Evolutionary conservation across 2,329 filamentous ascomycete genomes (phyloP), one percentile per base, ranked within the genome.

Genomic region (Didymella glomerata): DNA sequence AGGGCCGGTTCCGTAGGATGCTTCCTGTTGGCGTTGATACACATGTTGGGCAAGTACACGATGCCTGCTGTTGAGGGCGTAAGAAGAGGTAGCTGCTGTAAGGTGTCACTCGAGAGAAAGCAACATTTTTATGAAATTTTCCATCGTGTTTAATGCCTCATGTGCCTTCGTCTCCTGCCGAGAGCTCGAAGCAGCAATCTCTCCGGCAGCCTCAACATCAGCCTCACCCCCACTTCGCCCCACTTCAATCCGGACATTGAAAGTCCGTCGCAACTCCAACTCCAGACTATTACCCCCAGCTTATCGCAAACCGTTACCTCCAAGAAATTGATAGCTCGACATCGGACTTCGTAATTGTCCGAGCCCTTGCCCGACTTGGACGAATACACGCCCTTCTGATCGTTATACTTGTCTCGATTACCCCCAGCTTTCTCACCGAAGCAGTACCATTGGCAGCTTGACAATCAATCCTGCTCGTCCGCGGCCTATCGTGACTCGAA

Each of bases 1-100:
- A 30, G 72, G 68, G 22, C 63, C 67, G 13, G 56, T 54, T 16
- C 48, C 48, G 2, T 57, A 52, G 44, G 4, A 7, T 42, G 20
- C 34, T 11, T 47, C 36, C 8, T 10, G 22, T 28, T 42, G 14
- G 20, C 42, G 34, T n/a, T 32, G 32, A 25, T 48, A 42, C 24
- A 25, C 14, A 32, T 20, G 10, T 25, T 4, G 18, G 24, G 41
- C 9, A 14, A 32, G 18, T n/a, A 36, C 25, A 42, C 14, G 16
- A 22, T 30, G 16, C 13, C 2, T 28, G 11, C 9, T 40, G 24
- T 18, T 4, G n/a, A 22, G 10, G 16, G 6, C 14, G 4, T 9
- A 20, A 38, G 16, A n/a, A 13, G 14, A 49, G 16, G 14, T 30
- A 41, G 24, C 10, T 22, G 1, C n/a, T 8, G 24, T 27, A 3